These are phyloP conservation scores for Globisporangium ultimum DNA, from an alignment of 352 stramenopile species.

Conservation along the genomic window DNA sequence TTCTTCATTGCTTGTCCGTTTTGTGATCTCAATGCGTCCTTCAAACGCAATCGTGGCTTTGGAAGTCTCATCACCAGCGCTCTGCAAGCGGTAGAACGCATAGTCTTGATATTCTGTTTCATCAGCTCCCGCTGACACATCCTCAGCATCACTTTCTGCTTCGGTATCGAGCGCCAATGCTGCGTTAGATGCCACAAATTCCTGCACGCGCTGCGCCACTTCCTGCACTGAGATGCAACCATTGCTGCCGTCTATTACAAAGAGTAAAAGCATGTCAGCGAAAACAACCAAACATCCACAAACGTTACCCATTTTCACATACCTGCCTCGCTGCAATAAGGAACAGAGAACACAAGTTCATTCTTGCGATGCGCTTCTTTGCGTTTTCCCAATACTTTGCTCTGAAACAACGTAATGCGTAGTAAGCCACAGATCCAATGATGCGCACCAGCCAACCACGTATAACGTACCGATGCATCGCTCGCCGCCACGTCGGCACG, in stretches of 20 bases:
- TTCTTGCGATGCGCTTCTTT: conserved; percentile 71
- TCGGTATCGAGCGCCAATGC: conserved; percentile 11
- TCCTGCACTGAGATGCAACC: conserved; percentile 43
- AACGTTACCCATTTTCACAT: background rate
- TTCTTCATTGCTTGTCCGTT: conserved; percentile 7
- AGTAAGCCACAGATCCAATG: conserved; percentile 1
- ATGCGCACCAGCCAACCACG: conserved; percentile 14
- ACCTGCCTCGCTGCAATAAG: background rate
- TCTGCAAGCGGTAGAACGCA: conserved; percentile 12
- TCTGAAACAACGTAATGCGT: conserved; percentile 19
- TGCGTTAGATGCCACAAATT: conserved; percentile 26
- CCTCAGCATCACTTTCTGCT: conserved; percentile 5
- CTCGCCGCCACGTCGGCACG: conserved; percentile 19
- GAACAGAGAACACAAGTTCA: conserved; percentile 49
- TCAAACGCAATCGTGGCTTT: conserved; percentile 8
- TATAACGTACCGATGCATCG: conserved; percentile 25
- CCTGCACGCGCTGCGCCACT: conserved; percentile 35
- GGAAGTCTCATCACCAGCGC: background rate
- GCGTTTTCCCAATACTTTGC: conserved; percentile 80
- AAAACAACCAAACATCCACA: conserved; percentile 1
- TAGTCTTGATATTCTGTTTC: background rate
- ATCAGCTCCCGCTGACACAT: conserved; percentile 9
- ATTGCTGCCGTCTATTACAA: conserved; percentile 10
- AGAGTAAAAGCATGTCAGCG: background rate
- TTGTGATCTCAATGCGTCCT: conserved; percentile 32